Conservation (phyloP, 139 green algal species). For the Chlorella sp. region DNA sequence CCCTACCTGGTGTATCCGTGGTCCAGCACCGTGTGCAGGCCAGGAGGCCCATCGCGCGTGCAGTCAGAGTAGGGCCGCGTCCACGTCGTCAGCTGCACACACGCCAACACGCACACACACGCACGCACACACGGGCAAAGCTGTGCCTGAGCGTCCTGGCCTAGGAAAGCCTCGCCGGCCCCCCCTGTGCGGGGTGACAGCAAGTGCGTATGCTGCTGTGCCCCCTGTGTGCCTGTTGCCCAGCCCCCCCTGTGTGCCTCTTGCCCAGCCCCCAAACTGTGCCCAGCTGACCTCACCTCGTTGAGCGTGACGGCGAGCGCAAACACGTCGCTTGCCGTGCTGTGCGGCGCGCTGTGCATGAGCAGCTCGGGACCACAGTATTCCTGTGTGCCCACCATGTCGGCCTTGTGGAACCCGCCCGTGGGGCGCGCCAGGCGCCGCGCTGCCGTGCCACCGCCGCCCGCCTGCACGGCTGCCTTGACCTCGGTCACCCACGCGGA, state of each 20-base stretch:
- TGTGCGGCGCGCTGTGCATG: slow-evolving; percentile 13
- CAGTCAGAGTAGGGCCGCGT: slow-evolving; percentile 61
- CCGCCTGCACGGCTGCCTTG: no score
- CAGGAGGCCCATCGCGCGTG: slow-evolving; percentile 69
- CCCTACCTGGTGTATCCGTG: slow-evolving; percentile 58
- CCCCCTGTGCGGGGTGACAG: no score
- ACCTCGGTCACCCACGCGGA: no score
- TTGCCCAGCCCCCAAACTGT: no score
- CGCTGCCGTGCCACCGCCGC: no score
- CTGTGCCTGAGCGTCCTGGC: no score
- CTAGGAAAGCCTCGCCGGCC: no score
- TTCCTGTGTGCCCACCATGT: slow-evolving; percentile 67
- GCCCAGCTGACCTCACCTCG: slow-evolving; percentile 4
- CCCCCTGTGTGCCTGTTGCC: no score
- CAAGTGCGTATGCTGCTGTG: no score
- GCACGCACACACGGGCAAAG: no score
- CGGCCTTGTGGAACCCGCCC: slow-evolving; percentile 69
- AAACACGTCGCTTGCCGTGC: slow-evolving; percentile 65
- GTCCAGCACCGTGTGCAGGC: slow-evolving; percentile 81
- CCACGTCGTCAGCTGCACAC: slow-evolving; percentile 5
- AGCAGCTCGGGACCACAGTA: slow-evolving; percentile 87
- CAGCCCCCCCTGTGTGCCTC: no score
- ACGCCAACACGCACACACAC: neutral
- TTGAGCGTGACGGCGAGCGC: slow-evolving; percentile 56
- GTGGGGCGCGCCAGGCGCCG: neutral